Conservation (phyloP, 495 filamentous ascomycete genomes). For the Neurospora tetraspora region DNA sequence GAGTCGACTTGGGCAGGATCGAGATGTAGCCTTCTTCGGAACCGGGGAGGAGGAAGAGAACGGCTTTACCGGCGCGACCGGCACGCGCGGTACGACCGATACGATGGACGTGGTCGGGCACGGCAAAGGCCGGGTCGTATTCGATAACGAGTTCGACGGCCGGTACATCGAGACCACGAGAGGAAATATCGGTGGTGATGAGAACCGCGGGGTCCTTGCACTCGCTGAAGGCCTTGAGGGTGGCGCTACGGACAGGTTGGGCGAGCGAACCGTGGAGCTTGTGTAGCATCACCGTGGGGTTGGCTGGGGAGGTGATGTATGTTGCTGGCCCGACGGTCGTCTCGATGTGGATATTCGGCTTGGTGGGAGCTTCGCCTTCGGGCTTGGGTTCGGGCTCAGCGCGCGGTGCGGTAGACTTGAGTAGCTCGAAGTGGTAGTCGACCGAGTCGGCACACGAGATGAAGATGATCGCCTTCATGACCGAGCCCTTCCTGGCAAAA, state of each 20-base stretch:
- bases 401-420: slow-evolving; percentile 40
- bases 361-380: slow-evolving; percentile 14
- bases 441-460: slow-evolving; percentile 95
- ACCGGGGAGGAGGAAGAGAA: slow-evolving; percentile 83
- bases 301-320: slow-evolving; percentile 40
- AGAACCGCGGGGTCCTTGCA: slow-evolving; percentile 62
- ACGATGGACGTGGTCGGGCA: slow-evolving; percentile 85
- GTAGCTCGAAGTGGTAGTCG: slow-evolving; percentile 90
- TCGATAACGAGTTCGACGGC: slow-evolving; percentile 91
- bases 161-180: slow-evolving; percentile 86
- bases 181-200: slow-evolving; percentile 89
- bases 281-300: slow-evolving; percentile 55
- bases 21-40: slow-evolving; percentile 82
- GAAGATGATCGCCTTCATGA: slow-evolving; percentile 94
- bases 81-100: slow-evolving; percentile 92
- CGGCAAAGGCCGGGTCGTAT: slow-evolving; percentile 86
- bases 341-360: slow-evolving; percentile 22
- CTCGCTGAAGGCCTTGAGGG: slow-evolving; percentile 63
- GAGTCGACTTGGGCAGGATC: slow-evolving; percentile 44
- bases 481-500: slow-evolving; percentile 74
- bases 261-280: slow-evolving; percentile 89
- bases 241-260: slow-evolving; percentile 75
- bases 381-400: slow-evolving; percentile 13
- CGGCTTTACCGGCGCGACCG: slow-evolving; percentile 75
- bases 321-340: slow-evolving; percentile 33